Conservation (phyloP, 1,139 yeast genomes). For the Kodamaea arcana region DNA sequence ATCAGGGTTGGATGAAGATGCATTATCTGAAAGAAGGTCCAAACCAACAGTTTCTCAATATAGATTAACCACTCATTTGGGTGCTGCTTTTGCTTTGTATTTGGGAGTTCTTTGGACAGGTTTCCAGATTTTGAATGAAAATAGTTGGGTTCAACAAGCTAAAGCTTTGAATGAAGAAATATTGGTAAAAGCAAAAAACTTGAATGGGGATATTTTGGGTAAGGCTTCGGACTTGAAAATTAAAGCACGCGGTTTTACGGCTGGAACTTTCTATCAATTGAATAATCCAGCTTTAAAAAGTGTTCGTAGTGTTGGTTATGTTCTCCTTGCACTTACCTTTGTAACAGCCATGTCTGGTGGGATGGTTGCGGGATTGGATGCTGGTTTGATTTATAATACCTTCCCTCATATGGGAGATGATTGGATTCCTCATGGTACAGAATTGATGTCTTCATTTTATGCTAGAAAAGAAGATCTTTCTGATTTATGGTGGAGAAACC, state of each 20-base stretch:
- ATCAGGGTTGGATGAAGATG: constrained; percentile 85
- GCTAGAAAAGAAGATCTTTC: constrained; percentile 63
- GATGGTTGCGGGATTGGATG: constrained; percentile 96
- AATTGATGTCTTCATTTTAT: constrained; percentile 73
- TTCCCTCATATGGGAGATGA: constrained; percentile 96
- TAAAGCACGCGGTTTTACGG: background rate
- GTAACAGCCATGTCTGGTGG: constrained; percentile 96
- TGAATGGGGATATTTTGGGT: no score
- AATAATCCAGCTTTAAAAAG: constrained; percentile 50
- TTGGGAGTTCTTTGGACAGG: constrained; percentile 91
- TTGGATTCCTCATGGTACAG: constrained; percentile 65
- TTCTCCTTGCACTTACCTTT: constrained; percentile 65
- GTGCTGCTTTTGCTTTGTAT: constrained; percentile 87
- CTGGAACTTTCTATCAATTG: constrained; percentile 44
- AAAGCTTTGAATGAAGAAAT: constrained; percentile 44
- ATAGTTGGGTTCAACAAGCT: constrained; percentile 48
- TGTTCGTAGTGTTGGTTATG: constrained; percentile 52
- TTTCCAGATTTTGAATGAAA: constrained; percentile 73
- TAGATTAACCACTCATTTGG: constrained; percentile 88
- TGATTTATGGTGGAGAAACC: constrained; percentile 86
- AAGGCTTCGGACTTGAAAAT: constrained; percentile 44
- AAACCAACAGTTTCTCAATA: constrained; percentile 97
- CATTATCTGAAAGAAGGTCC: constrained; percentile 73
- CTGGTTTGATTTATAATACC: constrained; percentile 92
- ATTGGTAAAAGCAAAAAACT: no score